Evolutionary conservation across 1,139 yeast species (phyloP), one percentile per base, ranked within the genome.

Genomic region (Arxiozyma telluris): DNA sequence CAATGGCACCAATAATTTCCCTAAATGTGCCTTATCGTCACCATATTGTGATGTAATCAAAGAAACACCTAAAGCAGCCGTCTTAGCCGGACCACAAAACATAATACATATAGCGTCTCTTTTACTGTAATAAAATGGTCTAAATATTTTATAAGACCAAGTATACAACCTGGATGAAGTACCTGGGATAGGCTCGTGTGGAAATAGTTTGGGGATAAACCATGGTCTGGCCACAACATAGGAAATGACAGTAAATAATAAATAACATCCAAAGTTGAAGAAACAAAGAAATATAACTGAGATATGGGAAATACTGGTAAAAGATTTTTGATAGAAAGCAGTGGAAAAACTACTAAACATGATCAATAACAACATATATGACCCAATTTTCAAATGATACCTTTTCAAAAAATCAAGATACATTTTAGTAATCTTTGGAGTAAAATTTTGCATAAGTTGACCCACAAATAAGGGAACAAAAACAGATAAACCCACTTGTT

Each of bases 1-100:
- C 65, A 89, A 74, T 0, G 96, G 94, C 5, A 88, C 89, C 45
- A 90, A 72, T 45, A 89, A 71, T 54, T 81, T 79, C 25, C 96
- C 96, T 58, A 88, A 73, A 58, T 81, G 74, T 7, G 77, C 76
- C 59, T 79, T 79, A 50, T 76, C 63, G 5, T 81, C 71, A 9
- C 95, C 94, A 66, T 87, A 89, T 68, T 89, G 96, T 0, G 96
- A 80, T 1, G 89, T 75, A 11, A 87, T 76, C 54, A 89, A 74
- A 1, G 96, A 86, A 1, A 89, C 95, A 48, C 96, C 96, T 52
- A 89, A 74, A 0, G 96, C 96, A 0, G 96, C 96, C 0, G 96
- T 88, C 67, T 89, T 89, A 4, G 96, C 96, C 1, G 96, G 94
- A 7, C 96, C 96, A 69, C 96, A 88, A 55, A 88, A 77, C 84